Evolutionary conservation across 2,329 filamentous ascomycete species (phyloP).

Genomic region (Trichoderma koningii): DNA sequence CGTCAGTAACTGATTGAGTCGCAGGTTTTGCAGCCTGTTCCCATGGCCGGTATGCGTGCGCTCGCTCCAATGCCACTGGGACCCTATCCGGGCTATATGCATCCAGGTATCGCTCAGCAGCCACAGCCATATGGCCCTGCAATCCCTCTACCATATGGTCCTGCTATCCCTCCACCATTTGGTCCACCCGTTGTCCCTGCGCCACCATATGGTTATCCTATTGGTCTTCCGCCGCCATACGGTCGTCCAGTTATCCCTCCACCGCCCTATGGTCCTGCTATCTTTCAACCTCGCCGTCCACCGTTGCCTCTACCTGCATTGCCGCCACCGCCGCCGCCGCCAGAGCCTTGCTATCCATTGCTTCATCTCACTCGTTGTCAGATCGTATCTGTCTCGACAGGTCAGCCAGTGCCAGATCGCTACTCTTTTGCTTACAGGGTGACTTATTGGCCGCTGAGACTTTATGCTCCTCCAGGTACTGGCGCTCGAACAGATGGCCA

Average conservation of each 20-base stretch:
- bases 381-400: not conserved
- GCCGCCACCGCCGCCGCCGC: conserved; percentile 6
- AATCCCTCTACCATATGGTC: not conserved
- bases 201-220: not conserved
- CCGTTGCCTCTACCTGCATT: not conserved
- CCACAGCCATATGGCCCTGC: not conserved
- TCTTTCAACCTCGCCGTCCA: not conserved
- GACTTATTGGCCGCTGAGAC: not conserved
- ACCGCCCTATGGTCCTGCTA: not conserved
- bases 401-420: not conserved
- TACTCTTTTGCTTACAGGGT: not conserved
- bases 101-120: not conserved
- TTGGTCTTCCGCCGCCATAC: not conserved
- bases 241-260: not conserved
- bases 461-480: not conserved
- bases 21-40: not conserved
- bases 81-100: not conserved
- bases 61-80: not conserved
- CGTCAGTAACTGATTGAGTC: not conserved
- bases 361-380: conserved; percentile 3
- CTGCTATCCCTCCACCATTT: not conserved
- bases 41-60: not conserved
- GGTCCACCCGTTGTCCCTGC: not conserved
- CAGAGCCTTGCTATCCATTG: conserved; percentile 4
- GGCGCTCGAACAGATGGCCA: not conserved